These are phyloP conservation scores for Pyrenophora tritici-repentis DNA, from an alignment of 2,329 filamentous ascomycete species.

Conservation along the genomic window DNA sequence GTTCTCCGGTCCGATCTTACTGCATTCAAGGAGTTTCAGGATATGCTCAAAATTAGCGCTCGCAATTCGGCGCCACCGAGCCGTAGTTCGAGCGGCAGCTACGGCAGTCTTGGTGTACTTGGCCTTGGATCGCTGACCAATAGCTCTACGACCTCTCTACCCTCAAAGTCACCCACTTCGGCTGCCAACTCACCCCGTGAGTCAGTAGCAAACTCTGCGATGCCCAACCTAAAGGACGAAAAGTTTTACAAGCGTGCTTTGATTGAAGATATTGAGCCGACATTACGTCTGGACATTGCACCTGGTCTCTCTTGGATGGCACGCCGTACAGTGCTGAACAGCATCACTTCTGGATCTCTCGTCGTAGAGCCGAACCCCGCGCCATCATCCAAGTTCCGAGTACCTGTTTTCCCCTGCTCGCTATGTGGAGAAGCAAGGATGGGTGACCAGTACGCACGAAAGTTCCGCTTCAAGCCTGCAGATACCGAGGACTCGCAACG, in stretches of 20 bases:
- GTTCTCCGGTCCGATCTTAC: conserved; percentile 80
- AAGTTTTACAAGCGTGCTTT: conserved; percentile 92
- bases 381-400: conserved; percentile 57
- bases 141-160: conserved; percentile 57
- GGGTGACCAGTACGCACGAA: conserved; percentile 72
- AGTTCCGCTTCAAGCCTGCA: conserved; percentile 85
- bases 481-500: conserved; percentile 85
- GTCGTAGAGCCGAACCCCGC: conserved; percentile 76
- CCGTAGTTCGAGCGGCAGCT: conserved; percentile 73
- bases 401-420: conserved; percentile 72
- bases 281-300: conserved; percentile 83
- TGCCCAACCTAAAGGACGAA: conserved; percentile 79
- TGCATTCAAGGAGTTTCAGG: conserved; percentile 83
- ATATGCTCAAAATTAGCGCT: conserved; percentile 70
- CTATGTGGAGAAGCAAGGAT: conserved; percentile 85
- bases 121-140: conserved; percentile 57
- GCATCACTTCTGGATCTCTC: conserved; percentile 82
- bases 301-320: conserved; percentile 94
- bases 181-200: conserved; percentile 46
- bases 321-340: conserved; percentile 78
- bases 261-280: conserved; percentile 91
- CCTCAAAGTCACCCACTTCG: conserved; percentile 53
- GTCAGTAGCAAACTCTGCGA: conserved; percentile 23
- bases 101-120: conserved; percentile 65
- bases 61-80: conserved; percentile 63